These are phyloP conservation scores for Xylaria sp. DNA, from an alignment of 495 filamentous ascomycete species.

Conservation along the genomic window DNA sequence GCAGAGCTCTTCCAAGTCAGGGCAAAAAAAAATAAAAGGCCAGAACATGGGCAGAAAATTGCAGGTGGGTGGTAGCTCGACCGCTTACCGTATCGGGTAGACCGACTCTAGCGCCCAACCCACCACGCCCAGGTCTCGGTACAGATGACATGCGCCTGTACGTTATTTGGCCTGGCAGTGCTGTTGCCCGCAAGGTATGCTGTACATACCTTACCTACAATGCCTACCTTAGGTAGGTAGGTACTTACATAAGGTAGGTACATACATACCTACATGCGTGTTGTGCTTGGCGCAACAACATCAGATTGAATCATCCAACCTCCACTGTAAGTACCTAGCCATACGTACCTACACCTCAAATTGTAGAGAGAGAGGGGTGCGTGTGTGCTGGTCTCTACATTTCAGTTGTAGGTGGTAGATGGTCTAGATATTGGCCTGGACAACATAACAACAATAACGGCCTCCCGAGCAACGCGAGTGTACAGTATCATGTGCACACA, in stretches of 20 bases:
- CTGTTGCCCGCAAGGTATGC: neutral
- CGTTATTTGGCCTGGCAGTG: too few relatives aligned
- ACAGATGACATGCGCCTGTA: neutral
- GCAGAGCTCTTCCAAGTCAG: too few relatives aligned
- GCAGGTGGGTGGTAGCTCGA: neutral
- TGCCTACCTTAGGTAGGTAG: too few relatives aligned
- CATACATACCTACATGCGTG: neutral
- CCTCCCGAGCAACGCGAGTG: too few relatives aligned
- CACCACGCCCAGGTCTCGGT: neutral
- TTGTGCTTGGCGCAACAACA: constrained; percentile 19
- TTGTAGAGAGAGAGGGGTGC: neutral
- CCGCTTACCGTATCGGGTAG: constrained; percentile 14
- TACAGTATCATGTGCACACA: constrained; percentile 41
- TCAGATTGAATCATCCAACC: constrained; percentile 24
- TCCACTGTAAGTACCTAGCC: neutral
- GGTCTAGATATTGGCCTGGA: neutral
- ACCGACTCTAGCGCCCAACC: constrained; percentile 2
- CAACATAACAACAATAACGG: too few relatives aligned
- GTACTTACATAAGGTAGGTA: neutral
- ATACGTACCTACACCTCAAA: neutral
- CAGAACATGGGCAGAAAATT: constrained; percentile 8
- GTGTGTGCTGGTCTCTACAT: neutral
- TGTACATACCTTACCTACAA: neutral
- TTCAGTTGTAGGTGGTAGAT: constrained; percentile 4
- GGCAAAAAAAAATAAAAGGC: neutral